A percentile compares a stretch with the other conserved stretches of the same genome.
Conservation (phyloP, 2,329 filamentous ascomycete species). For the Fusarium sp. region DNA sequence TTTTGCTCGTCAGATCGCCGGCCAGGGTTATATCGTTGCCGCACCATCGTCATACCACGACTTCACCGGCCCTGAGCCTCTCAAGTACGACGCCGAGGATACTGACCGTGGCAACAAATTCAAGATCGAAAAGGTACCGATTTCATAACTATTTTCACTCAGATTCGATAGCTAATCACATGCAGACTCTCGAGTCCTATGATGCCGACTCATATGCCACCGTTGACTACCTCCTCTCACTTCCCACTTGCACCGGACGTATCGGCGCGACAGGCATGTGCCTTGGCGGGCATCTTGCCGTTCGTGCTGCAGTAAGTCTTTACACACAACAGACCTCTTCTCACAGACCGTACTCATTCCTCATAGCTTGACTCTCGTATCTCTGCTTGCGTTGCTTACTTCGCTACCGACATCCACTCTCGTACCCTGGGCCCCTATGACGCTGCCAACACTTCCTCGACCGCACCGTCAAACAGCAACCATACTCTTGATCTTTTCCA, state of each 20-base stretch:
- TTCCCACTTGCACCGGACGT: constrained; percentile 83
- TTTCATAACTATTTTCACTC: too few relatives aligned
- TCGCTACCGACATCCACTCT: constrained; percentile 91
- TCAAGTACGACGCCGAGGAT: constrained; percentile 88
- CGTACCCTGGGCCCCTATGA: constrained; percentile 76
- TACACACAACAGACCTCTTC: not conserved
- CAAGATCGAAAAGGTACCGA: constrained; percentile 81
- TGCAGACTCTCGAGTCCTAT: constrained; percentile 83
- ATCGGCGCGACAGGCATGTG: constrained; percentile 92
- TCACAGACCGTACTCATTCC: constrained; percentile 2
- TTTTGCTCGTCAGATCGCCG: constrained; percentile 91
- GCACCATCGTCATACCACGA: constrained; percentile 94
- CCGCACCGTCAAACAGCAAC: constrained; percentile 56
- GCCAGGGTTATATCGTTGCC: constrained; percentile 92
- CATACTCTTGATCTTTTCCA: constrained; percentile 68
- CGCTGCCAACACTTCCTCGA: constrained; percentile 61
- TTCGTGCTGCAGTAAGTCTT: constrained; percentile 66
- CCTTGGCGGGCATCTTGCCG: constrained; percentile 86
- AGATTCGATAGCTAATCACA: not conserved
- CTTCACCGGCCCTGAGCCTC: constrained; percentile 85
- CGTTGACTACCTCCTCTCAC: constrained; percentile 77
- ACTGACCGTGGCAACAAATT: constrained; percentile 89
- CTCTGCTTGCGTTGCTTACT: constrained; percentile 84
- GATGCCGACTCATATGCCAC: constrained; percentile 80
- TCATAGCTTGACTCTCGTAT: constrained; percentile 79